Conservation (phyloP, 1,284 basidiomycete species). For the Porodaedalea pini region DNA sequence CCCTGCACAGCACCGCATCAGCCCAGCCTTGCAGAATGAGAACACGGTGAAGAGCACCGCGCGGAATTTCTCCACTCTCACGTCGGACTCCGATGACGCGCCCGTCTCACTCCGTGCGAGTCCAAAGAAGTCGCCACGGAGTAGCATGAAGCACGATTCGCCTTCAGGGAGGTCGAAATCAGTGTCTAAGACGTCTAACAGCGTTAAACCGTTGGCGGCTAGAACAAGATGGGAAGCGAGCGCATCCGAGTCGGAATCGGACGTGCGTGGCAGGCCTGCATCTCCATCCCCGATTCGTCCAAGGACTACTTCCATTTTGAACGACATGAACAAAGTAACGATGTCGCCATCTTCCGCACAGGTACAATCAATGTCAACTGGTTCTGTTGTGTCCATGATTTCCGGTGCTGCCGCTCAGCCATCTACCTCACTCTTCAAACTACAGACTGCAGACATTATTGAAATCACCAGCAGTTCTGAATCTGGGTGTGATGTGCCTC, state of each 20-base stretch:
- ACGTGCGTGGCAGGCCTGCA: neutral
- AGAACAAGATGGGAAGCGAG: no score
- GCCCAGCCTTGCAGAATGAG: neutral
- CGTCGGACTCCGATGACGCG: neutral
- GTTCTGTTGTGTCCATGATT: no score
- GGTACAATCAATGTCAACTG: neutral
- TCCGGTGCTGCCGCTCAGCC: no score
- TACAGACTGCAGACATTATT: neutral
- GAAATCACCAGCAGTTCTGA: conserved; percentile 5
- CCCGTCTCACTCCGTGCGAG: neutral
- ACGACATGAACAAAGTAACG: neutral
- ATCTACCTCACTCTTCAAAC: neutral
- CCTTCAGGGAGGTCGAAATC: neutral
- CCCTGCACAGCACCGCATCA: neutral
- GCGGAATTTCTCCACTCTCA: neutral
- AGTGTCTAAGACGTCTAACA: neutral
- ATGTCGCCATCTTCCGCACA: neutral
- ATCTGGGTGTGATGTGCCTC: neutral
- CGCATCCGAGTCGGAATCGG: no score
- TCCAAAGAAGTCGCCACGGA: conserved; percentile 15
- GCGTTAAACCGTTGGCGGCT: neutral
- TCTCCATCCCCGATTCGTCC: conserved; percentile 11
- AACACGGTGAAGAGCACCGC: neutral
- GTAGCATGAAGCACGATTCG: conserved; percentile 1
- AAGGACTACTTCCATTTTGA: neutral